These are phyloP conservation scores for Coleophoma crateriformis DNA, from an alignment of 2,329 filamentous ascomycete species.

Conservation along the genomic window DNA sequence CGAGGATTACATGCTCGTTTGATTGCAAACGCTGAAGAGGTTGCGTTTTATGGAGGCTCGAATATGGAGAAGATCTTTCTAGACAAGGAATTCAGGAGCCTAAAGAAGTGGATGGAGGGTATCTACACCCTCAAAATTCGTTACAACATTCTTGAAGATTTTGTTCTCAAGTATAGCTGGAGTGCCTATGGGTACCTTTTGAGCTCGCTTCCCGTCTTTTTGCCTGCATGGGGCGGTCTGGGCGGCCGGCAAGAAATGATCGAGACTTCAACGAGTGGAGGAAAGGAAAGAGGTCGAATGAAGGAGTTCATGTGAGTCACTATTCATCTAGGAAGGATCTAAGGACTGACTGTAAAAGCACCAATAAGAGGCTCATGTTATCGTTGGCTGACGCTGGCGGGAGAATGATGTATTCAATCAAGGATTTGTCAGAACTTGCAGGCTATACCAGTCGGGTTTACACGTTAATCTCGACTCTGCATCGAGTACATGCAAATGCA, in stretches of 20 bases:
- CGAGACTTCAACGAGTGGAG: constrained; percentile 41
- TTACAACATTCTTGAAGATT: constrained; percentile 98
- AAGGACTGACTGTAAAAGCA: constrained; percentile 31
- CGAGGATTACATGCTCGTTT: constrained; percentile 83
- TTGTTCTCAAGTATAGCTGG: constrained; percentile 98
- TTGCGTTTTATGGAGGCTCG: constrained; percentile 94
- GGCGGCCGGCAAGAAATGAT: constrained; percentile 66
- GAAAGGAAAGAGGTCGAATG: constrained; percentile 80
- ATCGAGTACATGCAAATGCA: constrained; percentile 85
- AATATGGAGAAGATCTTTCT: constrained; percentile 93
- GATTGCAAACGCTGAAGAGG: constrained; percentile 95
- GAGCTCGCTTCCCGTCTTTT: constrained; percentile 86
- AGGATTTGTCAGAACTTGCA: constrained; percentile 91
- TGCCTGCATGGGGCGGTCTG: constrained; percentile 88
- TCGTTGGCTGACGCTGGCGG: constrained; percentile 94
- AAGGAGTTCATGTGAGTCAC: constrained; percentile 73
- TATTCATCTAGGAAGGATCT: background rate
- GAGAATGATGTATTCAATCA: constrained; percentile 99
- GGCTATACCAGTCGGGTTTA: constrained; percentile 96
- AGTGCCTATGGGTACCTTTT: constrained; percentile 95
- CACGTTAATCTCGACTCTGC: constrained; percentile 88
- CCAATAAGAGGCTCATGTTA: constrained; percentile 96
- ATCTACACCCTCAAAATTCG: constrained; percentile 97
- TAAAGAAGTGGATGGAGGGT: constrained; percentile 96
- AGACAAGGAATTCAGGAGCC: constrained; percentile 84